phyloP scores from a whole-genome alignment of 129 eudicot genomes.

The Solidago caesia region DNA sequence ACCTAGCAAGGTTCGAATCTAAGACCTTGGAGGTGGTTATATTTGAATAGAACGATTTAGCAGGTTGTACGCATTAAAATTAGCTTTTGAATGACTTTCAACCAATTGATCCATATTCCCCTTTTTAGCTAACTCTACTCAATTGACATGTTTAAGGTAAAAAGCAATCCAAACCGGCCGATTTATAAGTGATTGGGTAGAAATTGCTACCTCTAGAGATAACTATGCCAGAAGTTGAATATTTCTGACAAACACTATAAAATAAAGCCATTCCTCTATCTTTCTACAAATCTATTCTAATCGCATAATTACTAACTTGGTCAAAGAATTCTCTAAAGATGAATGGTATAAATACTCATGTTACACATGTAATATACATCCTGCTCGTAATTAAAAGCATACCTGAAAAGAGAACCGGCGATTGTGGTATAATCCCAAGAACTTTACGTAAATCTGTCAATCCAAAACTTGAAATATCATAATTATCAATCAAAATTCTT shows the following conservation, averaged over 20 bases:
- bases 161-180: neutral
- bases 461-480: constrained; percentile 71
- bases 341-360: neutral
- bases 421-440: constrained; percentile 87
- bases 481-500: constrained; percentile 69
- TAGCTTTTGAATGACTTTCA: neutral
- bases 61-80: neutral
- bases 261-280: neutral
- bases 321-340: neutral
- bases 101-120: neutral
- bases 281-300: neutral
- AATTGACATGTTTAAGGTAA: neutral
- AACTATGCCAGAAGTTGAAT: neutral
- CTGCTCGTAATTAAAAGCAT: neutral
- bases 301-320: neutral
- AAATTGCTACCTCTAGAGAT: neutral
- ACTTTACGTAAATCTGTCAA: constrained; percentile 81
- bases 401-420: constrained; percentile 97
- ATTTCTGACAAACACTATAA: neutral
- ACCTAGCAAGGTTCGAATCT: no score
- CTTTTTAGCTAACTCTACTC: neutral
- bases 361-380: neutral
- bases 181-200: neutral
- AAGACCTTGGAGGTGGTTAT: no score
- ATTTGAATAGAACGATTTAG: no score